Conservation (phyloP, 352 stramenopile species). For the Globisporangium megalacanthum region DNA sequence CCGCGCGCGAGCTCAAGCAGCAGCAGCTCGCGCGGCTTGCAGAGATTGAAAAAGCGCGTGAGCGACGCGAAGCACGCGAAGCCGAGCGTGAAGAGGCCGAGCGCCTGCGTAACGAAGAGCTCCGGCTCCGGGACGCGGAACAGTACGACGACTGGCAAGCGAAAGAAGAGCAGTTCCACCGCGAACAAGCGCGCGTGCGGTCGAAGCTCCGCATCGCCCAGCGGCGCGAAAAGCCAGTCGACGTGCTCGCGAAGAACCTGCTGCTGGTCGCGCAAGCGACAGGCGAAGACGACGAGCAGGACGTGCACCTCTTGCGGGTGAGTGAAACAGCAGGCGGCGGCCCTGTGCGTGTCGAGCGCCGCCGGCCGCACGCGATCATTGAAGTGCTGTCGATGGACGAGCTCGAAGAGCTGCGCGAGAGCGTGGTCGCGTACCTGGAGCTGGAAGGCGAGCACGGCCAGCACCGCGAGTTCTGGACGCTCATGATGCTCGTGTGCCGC, state of each 20-base stretch:
- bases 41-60: slow-evolving; percentile 95
- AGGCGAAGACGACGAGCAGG: slow-evolving; percentile 71
- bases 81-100: slow-evolving; percentile 95
- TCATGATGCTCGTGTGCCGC: slow-evolving; percentile 75
- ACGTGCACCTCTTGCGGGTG: slow-evolving; percentile 36
- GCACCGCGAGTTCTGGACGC: slow-evolving; percentile 84
- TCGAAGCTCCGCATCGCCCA: slow-evolving; percentile 86
- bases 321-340: slow-evolving; percentile 22
- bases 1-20: slow-evolving; percentile 54
- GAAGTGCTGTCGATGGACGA: slow-evolving; percentile 79
- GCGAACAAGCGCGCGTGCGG: slow-evolving; percentile 91
- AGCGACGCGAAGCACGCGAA: slow-evolving; percentile 85
- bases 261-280: slow-evolving; percentile 88
- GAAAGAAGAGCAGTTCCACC: slow-evolving; percentile 98
- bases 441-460: slow-evolving; percentile 63
- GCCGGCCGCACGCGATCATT: slow-evolving; percentile 56
- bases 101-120: slow-evolving; percentile 92
- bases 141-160: slow-evolving; percentile 97
- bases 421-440: slow-evolving; percentile 90
- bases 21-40: slow-evolving; percentile 82
- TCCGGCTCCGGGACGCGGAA: slow-evolving; percentile 92
- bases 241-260: slow-evolving; percentile 98
- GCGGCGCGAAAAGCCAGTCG: slow-evolving; percentile 93
- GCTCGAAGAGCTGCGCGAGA: slow-evolving; percentile 75
- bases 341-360: slow-evolving; percentile 79